A percentile compares a stretch with the other conserved stretches of the same genome.
These are phyloP conservation scores for Suhomyces terraborum DNA, from an alignment of 1,139 yeast species.

Conservation along the genomic window DNA sequence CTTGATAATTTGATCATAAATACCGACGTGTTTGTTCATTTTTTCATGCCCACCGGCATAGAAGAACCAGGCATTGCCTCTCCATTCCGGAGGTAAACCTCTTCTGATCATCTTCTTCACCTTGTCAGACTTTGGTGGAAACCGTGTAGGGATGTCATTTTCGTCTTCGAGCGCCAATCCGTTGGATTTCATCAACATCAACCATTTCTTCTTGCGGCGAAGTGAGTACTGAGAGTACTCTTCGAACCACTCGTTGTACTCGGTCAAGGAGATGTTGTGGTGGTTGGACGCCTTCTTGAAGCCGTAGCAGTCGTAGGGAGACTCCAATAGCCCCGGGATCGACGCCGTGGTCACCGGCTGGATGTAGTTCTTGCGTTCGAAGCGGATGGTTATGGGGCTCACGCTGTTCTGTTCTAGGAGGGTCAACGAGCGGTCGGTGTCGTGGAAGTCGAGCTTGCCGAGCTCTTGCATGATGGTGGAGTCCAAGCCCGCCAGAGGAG, in stretches of 20 bases:
- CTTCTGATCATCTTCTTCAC: conserved; percentile 80
- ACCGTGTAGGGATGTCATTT: conserved; percentile 46
- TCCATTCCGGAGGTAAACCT: conserved; percentile 96
- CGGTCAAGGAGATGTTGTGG: conserved; percentile 47
- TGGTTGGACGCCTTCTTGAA: conserved; percentile 66
- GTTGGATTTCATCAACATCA: conserved; percentile 57
- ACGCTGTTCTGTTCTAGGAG: conserved; percentile 1
- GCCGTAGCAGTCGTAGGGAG: conserved; percentile 77
- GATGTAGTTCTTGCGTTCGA: conserved; percentile 9
- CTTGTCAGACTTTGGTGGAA: conserved; percentile 84
- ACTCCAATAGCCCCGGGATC: conserved; percentile 20
- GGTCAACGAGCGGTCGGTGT: not conserved
- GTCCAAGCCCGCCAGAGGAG: conserved; percentile 7
- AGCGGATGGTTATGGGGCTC: conserved; percentile 3
- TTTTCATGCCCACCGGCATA: conserved; percentile 90
- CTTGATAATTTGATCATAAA: conserved; percentile 66
- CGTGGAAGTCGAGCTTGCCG: conserved; percentile 12
- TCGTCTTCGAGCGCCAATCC: conserved; percentile 54
- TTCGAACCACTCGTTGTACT: conserved; percentile 74
- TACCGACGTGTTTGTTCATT: conserved; percentile 66
- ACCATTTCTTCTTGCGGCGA: conserved; percentile 78
- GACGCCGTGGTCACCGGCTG: conserved; percentile 8
- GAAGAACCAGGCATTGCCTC: conserved; percentile 96
- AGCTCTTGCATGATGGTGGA: conserved; percentile 11
- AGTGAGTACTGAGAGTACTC: conserved; percentile 63